Evolutionary conservation across 1,139 yeast genomes (phyloP).

Genomic region (Candida gigantensis): DNA sequence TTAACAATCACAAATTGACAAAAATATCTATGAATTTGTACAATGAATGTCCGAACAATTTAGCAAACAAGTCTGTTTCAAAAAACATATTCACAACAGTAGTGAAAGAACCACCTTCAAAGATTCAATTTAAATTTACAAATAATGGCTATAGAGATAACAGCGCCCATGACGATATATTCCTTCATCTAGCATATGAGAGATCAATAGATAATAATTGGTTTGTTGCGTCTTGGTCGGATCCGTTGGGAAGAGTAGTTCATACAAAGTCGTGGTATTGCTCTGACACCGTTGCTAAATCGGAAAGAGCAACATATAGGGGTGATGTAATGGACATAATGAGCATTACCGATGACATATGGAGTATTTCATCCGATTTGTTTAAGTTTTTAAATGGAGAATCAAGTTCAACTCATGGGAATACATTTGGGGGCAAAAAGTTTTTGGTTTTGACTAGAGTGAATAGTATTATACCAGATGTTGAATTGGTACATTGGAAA

Average conservation of each 20-base stretch:
- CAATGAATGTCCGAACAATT: constrained; percentile 50
- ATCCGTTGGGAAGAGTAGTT: constrained; percentile 70
- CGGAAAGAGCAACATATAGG: constrained; percentile 9
- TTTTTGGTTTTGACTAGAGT: constrained; percentile 68
- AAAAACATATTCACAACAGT: constrained; percentile 39
- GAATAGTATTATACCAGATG: constrained; percentile 75
- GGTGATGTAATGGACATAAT: constrained; percentile 31
- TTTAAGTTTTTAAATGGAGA: constrained; percentile 40
- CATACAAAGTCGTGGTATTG: constrained; percentile 69
- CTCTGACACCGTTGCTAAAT: constrained; percentile 19
- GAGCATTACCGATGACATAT: constrained; percentile 40
- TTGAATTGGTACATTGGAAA: constrained; percentile 77
- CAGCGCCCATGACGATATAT: constrained; percentile 61
- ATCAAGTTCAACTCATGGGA: constrained; percentile 27
- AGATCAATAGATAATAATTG: constrained; percentile 79
- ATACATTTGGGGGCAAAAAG: constrained; percentile 50
- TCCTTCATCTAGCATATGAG: constrained; percentile 83
- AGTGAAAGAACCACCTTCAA: constrained; percentile 47
- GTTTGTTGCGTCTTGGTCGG: constrained; percentile 90
- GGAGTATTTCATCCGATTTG: constrained; percentile 38
- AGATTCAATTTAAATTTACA: constrained; percentile 54
- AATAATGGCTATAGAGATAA: constrained; percentile 25
- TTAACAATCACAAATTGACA: constrained; percentile 50
- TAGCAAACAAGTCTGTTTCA: constrained; percentile 6
- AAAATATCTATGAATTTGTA: constrained; percentile 63